Base-by-base conservation (phyloP, 371 early-diverging fungal species). In the Syncephalastrum monosporum region DNA sequence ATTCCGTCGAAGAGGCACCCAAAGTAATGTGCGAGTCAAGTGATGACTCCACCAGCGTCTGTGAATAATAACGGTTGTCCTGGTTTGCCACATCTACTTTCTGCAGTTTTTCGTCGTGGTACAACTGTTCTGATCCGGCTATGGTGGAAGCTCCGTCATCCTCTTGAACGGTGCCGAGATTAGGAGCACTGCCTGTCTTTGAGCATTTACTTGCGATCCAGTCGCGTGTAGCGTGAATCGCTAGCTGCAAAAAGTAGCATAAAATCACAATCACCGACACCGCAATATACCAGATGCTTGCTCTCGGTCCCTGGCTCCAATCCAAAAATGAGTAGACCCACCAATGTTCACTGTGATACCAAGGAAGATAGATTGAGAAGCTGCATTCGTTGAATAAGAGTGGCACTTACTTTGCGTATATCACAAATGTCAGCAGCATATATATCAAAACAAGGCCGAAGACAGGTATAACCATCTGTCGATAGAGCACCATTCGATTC, bases 321-420 rank as follows among this genome's bases (percentile, higher is more conserved):
- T 81, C 61, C 53, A 84, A 53, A 53, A 84, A 82, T 0, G 82
- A 73, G 60, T 84, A 82, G 0, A 81, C 79, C 79, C 82, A 82
- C 38, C 51, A 63, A 0, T 62, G 55, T 10, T 60, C 50, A 10
- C 77, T 77, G 53, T 33, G 1, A 33, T 33, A 12, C 2, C 12
- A 10, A 43, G 44, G 3, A 44, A 23, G 23, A n/a, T 42, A 15
- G 3, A 14, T 15, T 51, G 43, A 38, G 41, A 5, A 17, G 38
- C 47, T 16, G 47, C 8, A 23, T 46, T 14, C 47, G 10, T 14
- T 1, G 4, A 33, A 29, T 23, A 24, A 25, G 15, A 21, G 2
- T 21, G 21, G 21, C 19, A 57, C 79, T 54, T 77, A 69, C 65
- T 63, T 61, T 24, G 56, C 72, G 57, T 75, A 63, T 45, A 77